Evolutionary conservation across 1,284 basidiomycete genomes (phyloP), one percentile per base, ranked within the genome.

Genomic region (Athelia psychrophila): DNA sequence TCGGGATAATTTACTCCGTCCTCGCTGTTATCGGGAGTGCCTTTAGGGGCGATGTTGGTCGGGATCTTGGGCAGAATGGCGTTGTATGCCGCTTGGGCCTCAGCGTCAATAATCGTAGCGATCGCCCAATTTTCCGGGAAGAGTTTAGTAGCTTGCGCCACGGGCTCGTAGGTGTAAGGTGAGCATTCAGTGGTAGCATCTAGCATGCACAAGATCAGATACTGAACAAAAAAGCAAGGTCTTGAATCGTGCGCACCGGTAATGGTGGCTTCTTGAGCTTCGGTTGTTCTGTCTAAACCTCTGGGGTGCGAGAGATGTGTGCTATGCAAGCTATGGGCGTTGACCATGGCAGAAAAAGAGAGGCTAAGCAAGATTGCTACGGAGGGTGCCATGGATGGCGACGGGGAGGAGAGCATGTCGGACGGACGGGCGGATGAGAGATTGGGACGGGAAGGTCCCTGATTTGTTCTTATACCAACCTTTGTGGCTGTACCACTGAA

Each of bases 91-190:
- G 61, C 60, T 30, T 73, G 71, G 3, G 79, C 80, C 9, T 70
- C 72, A 30, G 71, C 61, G 54, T 81, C 80, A 30, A 83, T 60
- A 54, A 79, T 74, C 27, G 66, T 67, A 0, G 78, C 77, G 0
- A 65, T 59, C 6, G 66, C 58, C 79, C 78, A 80, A 27, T 74
- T 59, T 3, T 71, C 53, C 1, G 80, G 76, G 61, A 84, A 82
- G 30, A 71, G 69, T 6, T 72, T 62, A 19, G 79, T 61, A 38
- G 71, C 63, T 44, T 68, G 62, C 22, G 61, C 57, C 25, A 78
- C 70, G n/a, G 77, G 74, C 20, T 67, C 55, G 53, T 78, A 73
- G 44, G 61, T 65, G 56, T 79, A 79, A 0, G 66, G 55, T 9
- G 66, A 58, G 56, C 79, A 80, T 51, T 78, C 76, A 16, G 23